Percentiles rank a stretch among this genome's conserved stretches.
phyloP scores from a whole-genome alignment of 2,329 filamentous ascomycete species.

The Bisporella sp. region DNA sequence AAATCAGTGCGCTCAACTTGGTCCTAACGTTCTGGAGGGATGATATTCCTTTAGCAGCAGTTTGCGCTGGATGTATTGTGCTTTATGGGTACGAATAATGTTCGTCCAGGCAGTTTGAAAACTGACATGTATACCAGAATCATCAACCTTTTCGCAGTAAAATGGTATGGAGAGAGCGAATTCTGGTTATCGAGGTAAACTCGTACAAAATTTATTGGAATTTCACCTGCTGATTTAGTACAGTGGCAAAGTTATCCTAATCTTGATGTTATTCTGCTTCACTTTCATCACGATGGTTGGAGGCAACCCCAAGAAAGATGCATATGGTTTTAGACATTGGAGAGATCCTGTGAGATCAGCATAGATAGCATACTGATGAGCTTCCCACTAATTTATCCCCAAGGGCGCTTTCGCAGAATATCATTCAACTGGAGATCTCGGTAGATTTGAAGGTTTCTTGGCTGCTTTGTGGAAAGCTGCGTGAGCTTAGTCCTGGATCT shows the following conservation, averaged over 20 bases:
- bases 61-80: slow-evolving; percentile 31
- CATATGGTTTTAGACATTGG: slow-evolving; percentile 67
- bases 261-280: slow-evolving; percentile 43
- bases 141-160: slow-evolving; percentile 59
- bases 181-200: slow-evolving; percentile 49
- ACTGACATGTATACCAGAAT: slow-evolving; percentile 25
- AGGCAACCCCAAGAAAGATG: slow-evolving; percentile 62
- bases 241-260: slow-evolving; percentile 33
- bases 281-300: slow-evolving; percentile 70
- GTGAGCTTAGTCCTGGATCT: slow-evolving; percentile 19
- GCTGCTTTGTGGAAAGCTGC: slow-evolving; percentile 44
- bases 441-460: slow-evolving; percentile 63
- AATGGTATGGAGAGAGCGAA: slow-evolving; percentile 64
- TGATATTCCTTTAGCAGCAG: slow-evolving; percentile 29
- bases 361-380: not conserved
- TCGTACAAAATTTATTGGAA: not conserved
- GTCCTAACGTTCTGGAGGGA: slow-evolving; percentile 39
- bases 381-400: slow-evolving; percentile 23
- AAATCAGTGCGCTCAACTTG: slow-evolving; percentile 34
- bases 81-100: slow-evolving; percentile 40
- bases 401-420: slow-evolving; percentile 59
- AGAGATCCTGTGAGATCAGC: slow-evolving; percentile 33
- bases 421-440: slow-evolving; percentile 55
- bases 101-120: too few relatives aligned
- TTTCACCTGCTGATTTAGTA: not conserved